Base-by-base conservation (phyloP, 805 yeast species). In the Myxozyma vanderwaltii region DNA sequence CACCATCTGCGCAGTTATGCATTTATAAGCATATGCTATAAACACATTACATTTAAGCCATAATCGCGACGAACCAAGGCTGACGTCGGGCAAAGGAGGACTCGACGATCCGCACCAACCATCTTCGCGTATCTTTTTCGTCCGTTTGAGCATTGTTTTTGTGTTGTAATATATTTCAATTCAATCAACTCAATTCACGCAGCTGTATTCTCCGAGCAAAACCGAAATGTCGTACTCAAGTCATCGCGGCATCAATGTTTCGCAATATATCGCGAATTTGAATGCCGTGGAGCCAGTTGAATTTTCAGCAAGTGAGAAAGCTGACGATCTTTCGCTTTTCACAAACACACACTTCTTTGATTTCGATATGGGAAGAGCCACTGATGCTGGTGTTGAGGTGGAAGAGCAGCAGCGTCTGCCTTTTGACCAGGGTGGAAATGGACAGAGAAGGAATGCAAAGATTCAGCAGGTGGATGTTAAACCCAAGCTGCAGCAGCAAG, bases 341-440 rank as follows among this genome's bases (percentile, higher is more conserved):
- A 63, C 78, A 50, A 76, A 76, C 65, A 77, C 79, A 38, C 74
- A 74, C 52, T 76, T 76, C 66, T 76, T 76, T 65, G 79, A 76
- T 68, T 71, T 77, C 57, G 80, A 76, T 56, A 69, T 76, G 67
- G 80, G 80, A 53, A 68, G 76, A 44, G 66, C 76, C 48, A 75
- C 79, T 33, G 77, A 76, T 59, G 74, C 76, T 53, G 75, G 76
- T 12, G 72, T 74, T 10, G 70, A 76, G 1, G 51, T n/a, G 23
- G 78, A 74, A 35, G 61, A 56, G 33, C 54, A n/a, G n/a, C n/a
- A n/a, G n/a, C n/a, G n/a, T n/a, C n/a, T 51, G 43, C 45, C 21
- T 13, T 46, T 36, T 35, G n/a, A n/a, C n/a, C n/a, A n/a, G n/a
- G n/a, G n/a, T n/a, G n/a, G n/a, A n/a, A n/a, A n/a, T n/a, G n/a